A percentile compares a stretch with the other conserved stretches of the same genome.
Conservation (phyloP, 257 asterid genomes). For the Parsonsia alboflavescens region DNA sequence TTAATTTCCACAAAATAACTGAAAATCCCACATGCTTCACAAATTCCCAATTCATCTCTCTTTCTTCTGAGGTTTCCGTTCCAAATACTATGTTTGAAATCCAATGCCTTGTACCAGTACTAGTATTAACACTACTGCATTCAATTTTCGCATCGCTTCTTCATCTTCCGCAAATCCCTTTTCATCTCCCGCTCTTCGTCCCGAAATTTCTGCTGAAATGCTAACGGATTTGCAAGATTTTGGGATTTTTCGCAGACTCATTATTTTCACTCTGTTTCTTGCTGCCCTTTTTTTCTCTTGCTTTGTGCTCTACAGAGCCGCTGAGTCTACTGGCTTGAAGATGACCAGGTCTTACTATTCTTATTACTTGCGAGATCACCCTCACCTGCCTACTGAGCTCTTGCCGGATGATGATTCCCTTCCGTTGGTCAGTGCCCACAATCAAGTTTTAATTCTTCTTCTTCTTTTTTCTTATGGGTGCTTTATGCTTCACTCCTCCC, state of each 20-base stretch:
- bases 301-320: slow-evolving; percentile 26
- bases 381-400: slow-evolving; percentile 2
- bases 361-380: neutral
- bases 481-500: too few species aligned
- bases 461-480: neutral
- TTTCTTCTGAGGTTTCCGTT: neutral
- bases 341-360: slow-evolving; percentile 10
- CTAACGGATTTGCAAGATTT: neutral
- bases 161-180: neutral
- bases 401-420: neutral
- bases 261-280: slow-evolving; percentile 8
- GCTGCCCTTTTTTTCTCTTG: slow-evolving; percentile 23
- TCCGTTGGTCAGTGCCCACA: slow-evolving; percentile 9
- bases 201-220: neutral
- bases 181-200: neutral
- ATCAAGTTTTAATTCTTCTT: neutral
- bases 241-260: slow-evolving; percentile 12
- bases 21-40: neutral
- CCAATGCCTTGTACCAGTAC: too few species aligned
- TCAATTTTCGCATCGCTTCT: neutral
- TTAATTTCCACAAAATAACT: neutral
- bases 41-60: neutral
- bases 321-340: slow-evolving; percentile 19
- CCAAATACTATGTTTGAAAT: neutral
- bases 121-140: neutral